Conservation (phyloP, 495 filamentous ascomycete species). For the Hyaloscypha variabilis region DNA sequence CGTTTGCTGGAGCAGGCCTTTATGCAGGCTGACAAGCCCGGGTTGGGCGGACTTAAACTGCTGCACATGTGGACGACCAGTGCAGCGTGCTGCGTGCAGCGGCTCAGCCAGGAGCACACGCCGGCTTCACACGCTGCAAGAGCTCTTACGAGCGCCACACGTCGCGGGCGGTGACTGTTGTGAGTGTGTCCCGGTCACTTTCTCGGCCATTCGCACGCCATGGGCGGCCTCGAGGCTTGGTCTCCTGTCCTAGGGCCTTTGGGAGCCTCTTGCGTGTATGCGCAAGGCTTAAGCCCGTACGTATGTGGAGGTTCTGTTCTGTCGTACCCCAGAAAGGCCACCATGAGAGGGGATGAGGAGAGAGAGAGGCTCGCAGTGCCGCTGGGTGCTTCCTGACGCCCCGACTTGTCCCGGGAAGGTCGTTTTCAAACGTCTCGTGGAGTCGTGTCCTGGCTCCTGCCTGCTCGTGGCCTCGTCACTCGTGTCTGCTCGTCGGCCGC, state of each 20-base stretch:
- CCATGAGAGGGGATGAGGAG: too few species aligned
- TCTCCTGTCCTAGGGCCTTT: not conserved
- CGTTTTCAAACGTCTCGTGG: too few species aligned
- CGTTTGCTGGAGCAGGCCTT: not conserved
- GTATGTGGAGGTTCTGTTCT: not conserved
- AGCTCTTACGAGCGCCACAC: not conserved
- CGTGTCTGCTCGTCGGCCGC: not conserved
- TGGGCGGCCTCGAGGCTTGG: not conserved
- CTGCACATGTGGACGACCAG: not conserved
- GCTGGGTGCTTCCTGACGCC: too few species aligned
- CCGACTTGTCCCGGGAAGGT: too few species aligned
- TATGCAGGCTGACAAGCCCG: slow-evolving; percentile 20
- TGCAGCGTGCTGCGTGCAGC: not conserved
- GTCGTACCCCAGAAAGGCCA: too few species aligned
- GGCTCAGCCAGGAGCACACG: not conserved
- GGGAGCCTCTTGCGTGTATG: not conserved
- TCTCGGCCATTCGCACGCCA: slow-evolving; percentile 12
- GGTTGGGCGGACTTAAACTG: slow-evolving; percentile 1
- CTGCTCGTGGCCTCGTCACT: not conserved
- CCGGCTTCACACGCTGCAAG: not conserved
- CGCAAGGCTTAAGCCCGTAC: not conserved
- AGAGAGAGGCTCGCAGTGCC: too few species aligned
- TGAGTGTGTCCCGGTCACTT: not conserved
- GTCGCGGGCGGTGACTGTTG: not conserved
- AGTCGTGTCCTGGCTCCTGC: not conserved